Evolutionary conservation across 305 asterid species (phyloP).

Genomic region (Rubia balearica): DNA sequence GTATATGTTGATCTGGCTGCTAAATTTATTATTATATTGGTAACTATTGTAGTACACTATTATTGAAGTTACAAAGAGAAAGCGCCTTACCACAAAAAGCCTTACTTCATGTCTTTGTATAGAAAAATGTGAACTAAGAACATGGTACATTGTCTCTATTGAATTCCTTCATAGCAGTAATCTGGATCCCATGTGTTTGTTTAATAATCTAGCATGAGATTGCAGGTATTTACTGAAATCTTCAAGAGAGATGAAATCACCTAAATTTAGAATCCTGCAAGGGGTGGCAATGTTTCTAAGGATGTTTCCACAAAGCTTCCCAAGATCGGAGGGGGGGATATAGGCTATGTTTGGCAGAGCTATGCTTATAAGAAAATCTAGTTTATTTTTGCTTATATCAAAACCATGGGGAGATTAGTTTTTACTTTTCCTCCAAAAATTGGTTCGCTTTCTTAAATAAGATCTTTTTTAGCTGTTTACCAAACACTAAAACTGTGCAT

Average conservation of each 20-base stretch:
- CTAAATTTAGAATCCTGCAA: constrained; percentile 17
- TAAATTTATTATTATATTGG: not conserved
- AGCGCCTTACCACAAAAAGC: constrained; percentile 31
- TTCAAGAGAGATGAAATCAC: constrained; percentile 22
- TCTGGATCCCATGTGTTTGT: too few relatives aligned
- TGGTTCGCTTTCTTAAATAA: too few relatives aligned
- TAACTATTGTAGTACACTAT: constrained; percentile 21
- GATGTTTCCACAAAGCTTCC: constrained; percentile 9
- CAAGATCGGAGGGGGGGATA: constrained; percentile 17
- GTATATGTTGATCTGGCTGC: not conserved
- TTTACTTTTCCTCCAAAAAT: too few relatives aligned
- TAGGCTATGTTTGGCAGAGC: too few relatives aligned
- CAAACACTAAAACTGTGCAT: too few relatives aligned
- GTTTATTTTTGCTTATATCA: too few relatives aligned
- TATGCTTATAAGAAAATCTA: too few relatives aligned
- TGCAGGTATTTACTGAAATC: constrained; percentile 4
- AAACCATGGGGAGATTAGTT: too few relatives aligned
- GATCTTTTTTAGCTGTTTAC: too few relatives aligned
- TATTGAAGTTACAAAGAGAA: constrained; percentile 29
- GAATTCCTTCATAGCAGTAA: too few relatives aligned
- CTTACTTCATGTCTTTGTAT: constrained; percentile 33
- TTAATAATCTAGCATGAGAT: not conserved
- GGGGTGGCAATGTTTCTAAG: constrained; percentile 14
- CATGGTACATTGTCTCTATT: not conserved
- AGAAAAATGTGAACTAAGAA: constrained; percentile 29